Evolutionary conservation across 202 grass and related monocot genomes (phyloP), one percentile per base, ranked within the genome.

Genomic region (Zoysia matrella): DNA sequence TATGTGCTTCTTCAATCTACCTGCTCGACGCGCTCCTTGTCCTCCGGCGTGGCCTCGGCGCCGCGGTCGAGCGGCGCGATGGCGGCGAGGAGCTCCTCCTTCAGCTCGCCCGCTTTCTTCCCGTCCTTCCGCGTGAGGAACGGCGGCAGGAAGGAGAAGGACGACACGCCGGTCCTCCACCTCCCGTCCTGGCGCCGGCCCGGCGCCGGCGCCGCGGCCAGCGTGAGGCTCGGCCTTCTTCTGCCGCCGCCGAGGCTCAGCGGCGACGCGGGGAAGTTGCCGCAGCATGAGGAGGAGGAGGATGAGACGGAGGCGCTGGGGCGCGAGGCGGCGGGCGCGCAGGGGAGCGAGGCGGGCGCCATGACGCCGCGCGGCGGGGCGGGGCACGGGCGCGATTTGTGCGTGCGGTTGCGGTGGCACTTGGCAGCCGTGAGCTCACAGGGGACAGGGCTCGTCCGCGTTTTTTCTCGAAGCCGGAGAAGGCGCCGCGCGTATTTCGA

Each of bases 61-160:
- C 95, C 92, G 73, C 95, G 92, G 39, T 98, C 95, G 72, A 98
- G 86, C 14, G 86, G 90, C 43, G 65, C 72, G 78, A 98, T 93
- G 79, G 84, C 82, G 64, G 74, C 72, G 11, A 94, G 79, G 51
- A 98, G 85, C 70, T 98, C 95, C 79, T 75, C 90, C 85, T 98
- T 98, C 56, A 98, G 82, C 81, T 71, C 73, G 72, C 71, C 86
- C 39, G 72, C 80, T 68, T 81, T 92, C 88, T 87, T 87, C 72
- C 84, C 77, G 55, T 79, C 67, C 51, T 36, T 84, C 75, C 73
- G 68, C 2, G 68, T 82, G 86, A 94, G 36, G 69, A 89, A 89
- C 18, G 86, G 51, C 6, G 81, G 77, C 68, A 93, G 56, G 81
- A 93, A 94, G 77, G 84, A 86, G 61, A 94, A 98, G 92, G 93